Percentiles rank a stretch among this genome's conserved stretches.
phyloP scores from a whole-genome alignment of 768 basidiomycete species.

The Candolleomyces eurysporus region DNA sequence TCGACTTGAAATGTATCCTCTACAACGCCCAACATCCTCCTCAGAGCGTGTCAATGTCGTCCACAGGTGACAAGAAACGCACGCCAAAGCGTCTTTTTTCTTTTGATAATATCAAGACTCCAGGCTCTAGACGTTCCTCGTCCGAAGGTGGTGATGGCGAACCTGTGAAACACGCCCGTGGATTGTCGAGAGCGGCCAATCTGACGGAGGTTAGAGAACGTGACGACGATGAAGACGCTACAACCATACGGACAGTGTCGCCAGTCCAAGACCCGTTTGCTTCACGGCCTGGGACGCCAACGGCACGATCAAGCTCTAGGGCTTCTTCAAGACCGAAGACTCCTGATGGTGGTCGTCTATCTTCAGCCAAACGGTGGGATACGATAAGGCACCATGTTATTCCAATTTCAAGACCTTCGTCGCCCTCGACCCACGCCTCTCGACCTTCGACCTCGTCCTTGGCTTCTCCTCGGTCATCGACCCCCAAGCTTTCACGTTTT shows the following conservation, averaged over 20 bases:
- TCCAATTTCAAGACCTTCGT: conserved; percentile 29
- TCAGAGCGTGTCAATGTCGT: conserved; percentile 1
- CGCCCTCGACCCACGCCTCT: conserved; percentile 14
- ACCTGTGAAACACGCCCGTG: neutral
- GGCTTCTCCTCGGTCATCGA: conserved; percentile 15
- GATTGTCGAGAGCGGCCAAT: conserved; percentile 2
- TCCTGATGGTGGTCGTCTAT: neutral
- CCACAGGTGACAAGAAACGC: conserved; percentile 6
- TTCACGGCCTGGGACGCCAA: neutral
- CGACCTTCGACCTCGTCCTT: conserved; percentile 17
- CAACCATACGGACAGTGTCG: neutral
- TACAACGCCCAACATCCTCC: neutral
- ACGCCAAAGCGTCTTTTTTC: conserved; percentile 4
- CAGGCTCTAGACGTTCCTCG: conserved; percentile 1
- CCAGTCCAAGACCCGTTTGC: conserved; percentile 8
- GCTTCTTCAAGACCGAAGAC: conserved; percentile 1
- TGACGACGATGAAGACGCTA: neutral
- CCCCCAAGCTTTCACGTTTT: conserved; percentile 52
- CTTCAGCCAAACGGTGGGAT: conserved; percentile 40
- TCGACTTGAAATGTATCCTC: neutral
- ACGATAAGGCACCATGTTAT: conserved; percentile 54
- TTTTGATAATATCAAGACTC: conserved; percentile 8
- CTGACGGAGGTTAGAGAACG: neutral
- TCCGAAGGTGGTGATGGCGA: neutral
- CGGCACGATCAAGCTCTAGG: neutral